phyloP scores from a whole-genome alignment of 2,329 filamentous ascomycete species.

The Phoma sp. region DNA sequence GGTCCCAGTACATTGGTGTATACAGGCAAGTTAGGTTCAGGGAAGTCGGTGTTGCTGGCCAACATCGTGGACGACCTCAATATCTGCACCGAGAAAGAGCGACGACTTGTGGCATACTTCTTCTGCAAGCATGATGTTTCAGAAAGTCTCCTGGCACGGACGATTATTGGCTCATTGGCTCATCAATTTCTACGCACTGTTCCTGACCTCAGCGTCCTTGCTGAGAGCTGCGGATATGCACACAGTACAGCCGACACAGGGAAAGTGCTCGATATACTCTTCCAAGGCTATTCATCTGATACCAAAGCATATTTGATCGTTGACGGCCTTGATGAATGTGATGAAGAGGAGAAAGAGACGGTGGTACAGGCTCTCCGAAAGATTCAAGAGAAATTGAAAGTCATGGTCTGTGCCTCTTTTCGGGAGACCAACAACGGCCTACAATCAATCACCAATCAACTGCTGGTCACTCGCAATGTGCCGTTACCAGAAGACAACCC shows the following conservation, averaged over 20 bases:
- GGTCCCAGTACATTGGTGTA: constrained; percentile 40
- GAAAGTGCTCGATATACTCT: constrained; percentile 27
- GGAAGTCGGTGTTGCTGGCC: constrained; percentile 55
- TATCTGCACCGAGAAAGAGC: constrained; percentile 2
- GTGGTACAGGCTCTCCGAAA: constrained; percentile 24
- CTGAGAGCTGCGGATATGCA: constrained; percentile 7
- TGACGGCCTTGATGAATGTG: constrained; percentile 46
- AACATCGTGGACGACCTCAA: constrained; percentile 49
- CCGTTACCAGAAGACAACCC: constrained; percentile 29
- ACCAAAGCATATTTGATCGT: constrained; percentile 41
- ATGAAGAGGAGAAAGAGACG: constrained; percentile 14
- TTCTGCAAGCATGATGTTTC: constrained; percentile 34
- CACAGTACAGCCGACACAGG: constrained; percentile 17
- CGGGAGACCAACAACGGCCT: constrained; percentile 16
- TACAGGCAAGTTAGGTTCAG: constrained; percentile 52
- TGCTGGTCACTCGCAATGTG: constrained; percentile 11
- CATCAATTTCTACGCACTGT: constrained; percentile 47
- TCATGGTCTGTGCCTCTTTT: constrained; percentile 34
- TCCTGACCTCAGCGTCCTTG: constrained; percentile 22
- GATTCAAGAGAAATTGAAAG: constrained; percentile 27
- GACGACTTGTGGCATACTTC: constrained; percentile 30
- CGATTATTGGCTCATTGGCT: constrained; percentile 31
- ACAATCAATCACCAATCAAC: not conserved
- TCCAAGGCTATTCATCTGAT: constrained; percentile 17
- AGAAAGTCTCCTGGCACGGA: constrained; percentile 31